Evolutionary conservation across 2,329 filamentous ascomycete genomes (phyloP), one percentile per base, ranked within the genome.

Genomic region (Dothideomycetes sp.): DNA sequence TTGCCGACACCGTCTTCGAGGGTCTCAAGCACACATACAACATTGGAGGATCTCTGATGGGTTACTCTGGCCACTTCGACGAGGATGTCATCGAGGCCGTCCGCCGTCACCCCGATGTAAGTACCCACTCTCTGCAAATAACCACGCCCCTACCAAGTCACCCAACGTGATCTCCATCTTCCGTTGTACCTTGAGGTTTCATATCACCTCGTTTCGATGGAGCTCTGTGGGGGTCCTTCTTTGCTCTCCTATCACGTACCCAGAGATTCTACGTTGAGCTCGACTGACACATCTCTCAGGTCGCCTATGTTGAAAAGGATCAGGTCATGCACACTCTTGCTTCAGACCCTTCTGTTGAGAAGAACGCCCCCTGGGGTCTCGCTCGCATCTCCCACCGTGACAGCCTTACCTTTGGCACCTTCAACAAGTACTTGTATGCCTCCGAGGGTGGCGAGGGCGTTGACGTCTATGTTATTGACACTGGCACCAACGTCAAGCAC

Each of bases 401-500:
- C 49, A 73, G 74, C 48, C 75, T 98, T 51, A 81, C 75, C 62
- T 96, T 98, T 60, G 81, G 84, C 53, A 88, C 78, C 62, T 96
- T 91, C 71, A 96, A 95, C 77, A 95, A 96, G 72, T 98, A 98
- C 72, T 75, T 96, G 29, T 98, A 91, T 63, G 75, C 87, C 42
- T 73, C 76, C 41, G 82, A 93, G 40, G 89, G 84, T 59, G 91
- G 91, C 61, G 88, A 96, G 72, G 93, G 91, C 62, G 91, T 98
- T 52, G 91, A 98, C 65, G 91, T 91, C 58, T 98, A 98, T 60
- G 84, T 98, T 49, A 94, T 98, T 57, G 91, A 98, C 69, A 98
- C 91, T 41, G 93, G 91, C 57, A 94, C 84, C 73, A 95, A 95
- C 72, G 64, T 72, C 51, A 77, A 89, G 36, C 91, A 98, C 70